Base-by-base conservation (phyloP, 768 basidiomycete species). In the Macrolepiota dolichaula region DNA sequence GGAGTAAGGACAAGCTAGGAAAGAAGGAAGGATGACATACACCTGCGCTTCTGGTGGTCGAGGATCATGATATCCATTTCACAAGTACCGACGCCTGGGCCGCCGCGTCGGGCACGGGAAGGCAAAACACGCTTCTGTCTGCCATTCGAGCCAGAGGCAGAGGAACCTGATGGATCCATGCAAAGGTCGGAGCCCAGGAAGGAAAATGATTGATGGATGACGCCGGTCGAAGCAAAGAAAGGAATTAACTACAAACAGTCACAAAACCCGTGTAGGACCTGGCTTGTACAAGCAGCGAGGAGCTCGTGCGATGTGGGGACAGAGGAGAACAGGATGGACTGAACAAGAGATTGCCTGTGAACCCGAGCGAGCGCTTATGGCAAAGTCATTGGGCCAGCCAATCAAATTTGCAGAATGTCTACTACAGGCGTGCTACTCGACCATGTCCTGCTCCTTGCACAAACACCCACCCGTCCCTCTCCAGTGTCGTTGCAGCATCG, bases 51-150 rank as follows among this genome's bases (percentile, higher is more conserved):
- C 67, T 89, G 81, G 64, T 87, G 89, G 66, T 94, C 92, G 64
- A 94, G 73, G 71, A 96, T 91, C 85, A 92, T 87, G 57, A 85
- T 67, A 77, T 96, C 94, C 17, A 87, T 80, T 70, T 92, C 90
- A 70, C 87, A 86, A 62, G 76, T 88, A 59, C 93, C 91, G 54
- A 91, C 84, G 37, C 91, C 91, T 29, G 89, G 88, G 15, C 91
- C 91, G 58, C 91, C 88, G 59, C 93, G 84, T 66, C 91, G 81
- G 59, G 89, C 83, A 67, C 94, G 85, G 72, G 91, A 84, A 46
- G 94, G 94, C 59, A 93, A 77, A 47, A 93, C 87, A 72, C 93
- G 87, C 75, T 89, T 90, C 74, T 86, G 87, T 59, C 82, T 85
- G 63, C 76, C 71, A 47, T 61, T 55, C 24, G 59, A 49, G 36